phyloP scores from a whole-genome alignment of 148 eudicot genomes.

The Chenopodium album region DNA sequence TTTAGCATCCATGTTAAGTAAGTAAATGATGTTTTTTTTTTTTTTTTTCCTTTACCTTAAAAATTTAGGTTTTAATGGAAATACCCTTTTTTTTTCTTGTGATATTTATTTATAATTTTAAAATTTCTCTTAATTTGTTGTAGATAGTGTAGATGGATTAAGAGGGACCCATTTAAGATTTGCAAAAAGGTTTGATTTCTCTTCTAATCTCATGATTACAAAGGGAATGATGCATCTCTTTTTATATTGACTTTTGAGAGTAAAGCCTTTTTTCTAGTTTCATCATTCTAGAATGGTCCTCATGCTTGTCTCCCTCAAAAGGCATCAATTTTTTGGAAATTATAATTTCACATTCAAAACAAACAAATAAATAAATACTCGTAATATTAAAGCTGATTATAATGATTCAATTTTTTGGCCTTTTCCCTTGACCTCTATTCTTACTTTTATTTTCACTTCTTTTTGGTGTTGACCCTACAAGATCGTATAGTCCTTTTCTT shows the following conservation, averaged over 20 bases:
- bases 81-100: neutral
- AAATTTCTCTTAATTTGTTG: neutral
- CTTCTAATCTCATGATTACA: constrained; percentile 36
- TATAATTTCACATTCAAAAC: neutral
- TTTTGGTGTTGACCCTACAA: constrained; percentile 16
- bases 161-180: neutral
- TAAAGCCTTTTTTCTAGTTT: constrained; percentile 11
- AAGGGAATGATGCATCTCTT: constrained; percentile 30
- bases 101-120: too few relatives aligned
- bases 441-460: neutral
- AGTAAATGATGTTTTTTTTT: neutral
- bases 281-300: constrained; percentile 26
- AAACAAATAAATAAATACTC: neutral
- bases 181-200: constrained; percentile 19
- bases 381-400: neutral
- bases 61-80: neutral
- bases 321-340: constrained; percentile 1
- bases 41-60: neutral
- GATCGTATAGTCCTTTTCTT: constrained; percentile 28
- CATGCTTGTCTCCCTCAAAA: constrained; percentile 35
- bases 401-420: neutral
- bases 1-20: neutral
- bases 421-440: neutral
- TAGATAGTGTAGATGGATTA: constrained; percentile 9
- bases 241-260: constrained; percentile 37